Evolutionary conservation across 768 basidiomycete species (phyloP), one percentile per base, ranked within the genome.

Genomic region (Chalciporus piperatus): DNA sequence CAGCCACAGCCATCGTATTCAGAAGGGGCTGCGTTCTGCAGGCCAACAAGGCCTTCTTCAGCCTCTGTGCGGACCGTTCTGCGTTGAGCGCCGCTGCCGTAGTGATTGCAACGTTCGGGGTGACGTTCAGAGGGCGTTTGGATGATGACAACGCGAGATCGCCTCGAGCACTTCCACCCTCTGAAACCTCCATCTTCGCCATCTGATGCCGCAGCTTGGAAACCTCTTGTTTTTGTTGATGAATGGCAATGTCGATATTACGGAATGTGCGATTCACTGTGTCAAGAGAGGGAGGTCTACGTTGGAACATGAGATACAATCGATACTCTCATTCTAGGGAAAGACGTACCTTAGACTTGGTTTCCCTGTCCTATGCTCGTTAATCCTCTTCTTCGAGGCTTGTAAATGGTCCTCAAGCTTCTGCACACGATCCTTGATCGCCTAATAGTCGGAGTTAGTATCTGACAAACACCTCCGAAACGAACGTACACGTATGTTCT

Each of bases 61-160:
- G 74, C 52, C 74, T 78, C 45, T 81, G 78, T 2, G 86, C 86
- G 6, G 86, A 80, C 27, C 87, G 76, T 67, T 93, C 92, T 0
- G 89, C 85, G 52, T 89, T 88, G 42, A 94, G 73, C 20, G 92
- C 89, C 2, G 88, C 88, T 0, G 89, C 88, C 0, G 90, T 89
- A 5, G 83, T 84, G 8, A 77, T 74, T 0, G 89, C 89, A 35
- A 89, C 81, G 57, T 84, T 76, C 0, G 85, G 83, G 1, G 82
- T 84, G 2, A 84, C 71, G 37, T 70, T 77, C 53, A 69, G 64
- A 7, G 73, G 72, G 39, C 72, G 74, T 38, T 62, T 66, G 27
- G 68, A 54, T n/a, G 69, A 72, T 6, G 69, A 68, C 44, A 75
- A 69, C 0, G 70, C 73, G 10, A 79, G 69, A 22, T 72, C 63